Evolutionary conservation across 352 stramenopile species (phyloP), one percentile per base, ranked within the genome.

Genomic region (Pythium angustatum): DNA sequence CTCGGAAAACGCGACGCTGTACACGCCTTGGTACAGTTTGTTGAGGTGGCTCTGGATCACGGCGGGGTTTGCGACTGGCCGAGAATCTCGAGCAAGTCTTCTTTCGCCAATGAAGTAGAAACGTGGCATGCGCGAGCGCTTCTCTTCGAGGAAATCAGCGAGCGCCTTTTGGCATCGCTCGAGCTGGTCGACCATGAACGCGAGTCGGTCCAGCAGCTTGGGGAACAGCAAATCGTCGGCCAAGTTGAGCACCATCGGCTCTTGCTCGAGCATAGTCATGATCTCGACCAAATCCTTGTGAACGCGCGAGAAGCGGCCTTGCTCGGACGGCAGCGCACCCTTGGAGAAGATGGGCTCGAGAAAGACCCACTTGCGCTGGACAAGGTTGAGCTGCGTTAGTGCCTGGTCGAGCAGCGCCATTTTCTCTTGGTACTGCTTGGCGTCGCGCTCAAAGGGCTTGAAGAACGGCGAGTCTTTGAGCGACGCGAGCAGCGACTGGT

Each of bases 81-180:
- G 22, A 99, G 78, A 56, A 98, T 98, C 62, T 99, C 96, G 7
- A 98, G 77, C 51, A 99, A 52, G 58, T 98, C 96, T 66, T 98
- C 96, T 44, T n/a, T 99, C 93, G 15, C 94, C 94, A 54, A 98
- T 97, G 58, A 99, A 98, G 70, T 98, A 98, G 65, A 98, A 98
- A 2, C 96, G 83, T n/a, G 96, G 96, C 77, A 99, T 96, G 7
- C 76, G 75, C 8, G 83, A 89, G 3, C 96, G 81, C 64, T 99
- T 98, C 43, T 95, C 85, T 64, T 99, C 96, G 14, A 99, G 73
- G 64, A 98, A 98, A 58, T 98, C 90, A 0, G 88, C 80, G 8
- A 98, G 73, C 4, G 96, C 94, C 58, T 98, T 98, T 45, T 98
- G 92, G 61, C 91, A 98, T 0, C 91, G 84, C 64, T 98, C 96